A percentile compares a stretch with the other conserved stretches of the same genome.
phyloP scores from a whole-genome alignment of 129 eudicot species.

The Chrysanthemum lavandulifolium region DNA sequence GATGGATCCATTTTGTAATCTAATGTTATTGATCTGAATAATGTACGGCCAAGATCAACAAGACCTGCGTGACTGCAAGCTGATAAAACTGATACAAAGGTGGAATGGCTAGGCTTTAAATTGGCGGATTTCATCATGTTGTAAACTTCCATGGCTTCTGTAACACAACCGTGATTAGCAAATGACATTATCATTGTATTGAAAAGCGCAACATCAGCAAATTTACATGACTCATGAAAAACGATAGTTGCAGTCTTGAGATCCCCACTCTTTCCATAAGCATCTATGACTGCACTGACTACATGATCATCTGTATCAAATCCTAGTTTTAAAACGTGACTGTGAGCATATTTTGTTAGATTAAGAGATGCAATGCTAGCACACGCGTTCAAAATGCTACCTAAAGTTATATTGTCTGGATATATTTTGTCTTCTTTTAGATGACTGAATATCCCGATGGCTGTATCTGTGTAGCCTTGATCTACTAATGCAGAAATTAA shows the following conservation, averaged over 20 bases:
- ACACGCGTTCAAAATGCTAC: constrained; percentile 34
- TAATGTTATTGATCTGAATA: constrained; percentile 36
- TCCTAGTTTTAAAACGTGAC: constrained; percentile 19
- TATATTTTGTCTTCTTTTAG: constrained; percentile 19
- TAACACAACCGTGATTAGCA: constrained; percentile 36
- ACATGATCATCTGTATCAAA: constrained; percentile 26
- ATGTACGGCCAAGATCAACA: constrained; percentile 39
- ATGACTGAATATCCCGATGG: constrained; percentile 20
- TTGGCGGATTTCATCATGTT: constrained; percentile 31
- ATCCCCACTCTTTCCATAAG: constrained; percentile 46
- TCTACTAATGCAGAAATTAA: constrained; percentile 37
- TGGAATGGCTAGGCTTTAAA: constrained; percentile 44
- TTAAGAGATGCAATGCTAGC: constrained; percentile 32
- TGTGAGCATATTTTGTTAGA: constrained; percentile 35
- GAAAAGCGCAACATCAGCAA: constrained; percentile 36
- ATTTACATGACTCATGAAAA: constrained; percentile 25
- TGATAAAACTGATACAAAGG: constrained; percentile 42
- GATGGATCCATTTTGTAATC: constrained; percentile 40
- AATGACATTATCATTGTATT: constrained; percentile 44
- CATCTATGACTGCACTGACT: constrained; percentile 40
- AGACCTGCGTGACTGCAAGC: constrained; percentile 44
- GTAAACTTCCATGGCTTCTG: constrained; percentile 40
- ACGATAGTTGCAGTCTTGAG: constrained; percentile 24
- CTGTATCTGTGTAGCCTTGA: constrained; percentile 25
- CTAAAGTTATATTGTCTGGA: constrained; percentile 35